Conservation (phyloP, 2,329 filamentous ascomycete genomes). For the Pseudopyrenochaeta lycopersici region DNA sequence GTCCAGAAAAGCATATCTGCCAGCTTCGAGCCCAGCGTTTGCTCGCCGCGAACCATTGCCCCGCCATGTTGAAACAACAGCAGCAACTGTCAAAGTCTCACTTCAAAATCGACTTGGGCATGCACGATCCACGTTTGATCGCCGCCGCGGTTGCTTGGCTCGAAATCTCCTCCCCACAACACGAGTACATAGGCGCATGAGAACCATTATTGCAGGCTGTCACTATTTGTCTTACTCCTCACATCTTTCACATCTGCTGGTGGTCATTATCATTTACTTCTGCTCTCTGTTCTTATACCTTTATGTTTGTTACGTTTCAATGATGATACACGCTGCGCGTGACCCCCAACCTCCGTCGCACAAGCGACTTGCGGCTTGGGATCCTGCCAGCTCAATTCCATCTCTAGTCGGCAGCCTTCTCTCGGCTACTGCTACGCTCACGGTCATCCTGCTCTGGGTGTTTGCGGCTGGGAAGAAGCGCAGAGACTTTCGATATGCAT, state of each 20-base stretch:
- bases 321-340: conserved; percentile 17
- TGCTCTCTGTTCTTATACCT: background rate
- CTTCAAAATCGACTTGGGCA: no score
- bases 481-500: conserved; percentile 30
- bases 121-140: no score
- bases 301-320: conserved; percentile 3
- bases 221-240: background rate
- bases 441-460: conserved; percentile 26
- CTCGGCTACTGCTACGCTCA: conserved; percentile 22
- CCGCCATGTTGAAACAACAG: background rate
- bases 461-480: conserved; percentile 24
- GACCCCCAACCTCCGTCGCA: background rate
- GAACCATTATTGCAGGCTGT: no score
- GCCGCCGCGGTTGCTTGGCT: no score
- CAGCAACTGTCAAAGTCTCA: no score
- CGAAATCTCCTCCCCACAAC: no score
- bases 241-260: background rate
- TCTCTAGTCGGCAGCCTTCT: conserved; percentile 33
- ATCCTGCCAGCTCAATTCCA: conserved; percentile 17
- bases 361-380: conserved; percentile 4
- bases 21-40: background rate
- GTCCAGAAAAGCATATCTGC: no score
- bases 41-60: no score
- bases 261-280: background rate
- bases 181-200: no score